phyloP scores from a whole-genome alignment of 202 grass and related monocot species.

The Cymbopogon flexuosus region DNA sequence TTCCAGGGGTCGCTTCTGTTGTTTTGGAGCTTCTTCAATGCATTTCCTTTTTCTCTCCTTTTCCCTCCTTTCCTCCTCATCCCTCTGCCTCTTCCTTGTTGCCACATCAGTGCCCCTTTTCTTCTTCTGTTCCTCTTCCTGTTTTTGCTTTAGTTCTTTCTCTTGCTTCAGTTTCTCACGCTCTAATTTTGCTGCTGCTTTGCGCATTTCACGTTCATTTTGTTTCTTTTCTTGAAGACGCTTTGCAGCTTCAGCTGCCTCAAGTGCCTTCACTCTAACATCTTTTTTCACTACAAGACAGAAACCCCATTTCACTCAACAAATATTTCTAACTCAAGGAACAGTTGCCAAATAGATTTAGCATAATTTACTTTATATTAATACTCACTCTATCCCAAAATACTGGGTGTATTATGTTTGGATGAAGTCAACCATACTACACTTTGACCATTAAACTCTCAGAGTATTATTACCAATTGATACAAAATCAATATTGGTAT shows the following conservation, averaged over 20 bases:
- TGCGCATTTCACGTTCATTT: constrained; percentile 73
- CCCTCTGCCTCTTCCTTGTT: constrained; percentile 79
- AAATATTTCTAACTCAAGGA: constrained; percentile 8
- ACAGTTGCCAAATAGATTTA: constrained; percentile 7
- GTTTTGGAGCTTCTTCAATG: constrained; percentile 54
- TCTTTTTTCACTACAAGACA: constrained; percentile 74
- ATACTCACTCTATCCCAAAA: not conserved
- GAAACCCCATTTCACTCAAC: constrained; percentile 1
- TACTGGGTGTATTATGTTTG: not conserved
- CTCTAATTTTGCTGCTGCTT: constrained; percentile 68
- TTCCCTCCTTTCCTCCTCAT: constrained; percentile 68
- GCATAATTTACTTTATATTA: not conserved
- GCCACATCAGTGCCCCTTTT: constrained; percentile 59
- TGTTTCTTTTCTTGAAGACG: constrained; percentile 76
- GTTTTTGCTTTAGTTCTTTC: constrained; percentile 72
- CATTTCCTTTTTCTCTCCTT: constrained; percentile 72
- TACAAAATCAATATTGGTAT: not conserved
- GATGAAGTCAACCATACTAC: not conserved
- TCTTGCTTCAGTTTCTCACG: constrained; percentile 69
- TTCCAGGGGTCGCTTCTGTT: constrained; percentile 53
- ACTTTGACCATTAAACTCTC: not conserved
- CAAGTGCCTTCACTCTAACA: constrained; percentile 79
- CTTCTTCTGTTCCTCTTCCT: constrained; percentile 59
- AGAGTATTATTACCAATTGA: not conserved
- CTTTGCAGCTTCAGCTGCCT: constrained; percentile 87